Evolutionary conservation across 2,329 filamentous ascomycete species (phyloP).

Genomic region (Dothistroma septosporum): DNA sequence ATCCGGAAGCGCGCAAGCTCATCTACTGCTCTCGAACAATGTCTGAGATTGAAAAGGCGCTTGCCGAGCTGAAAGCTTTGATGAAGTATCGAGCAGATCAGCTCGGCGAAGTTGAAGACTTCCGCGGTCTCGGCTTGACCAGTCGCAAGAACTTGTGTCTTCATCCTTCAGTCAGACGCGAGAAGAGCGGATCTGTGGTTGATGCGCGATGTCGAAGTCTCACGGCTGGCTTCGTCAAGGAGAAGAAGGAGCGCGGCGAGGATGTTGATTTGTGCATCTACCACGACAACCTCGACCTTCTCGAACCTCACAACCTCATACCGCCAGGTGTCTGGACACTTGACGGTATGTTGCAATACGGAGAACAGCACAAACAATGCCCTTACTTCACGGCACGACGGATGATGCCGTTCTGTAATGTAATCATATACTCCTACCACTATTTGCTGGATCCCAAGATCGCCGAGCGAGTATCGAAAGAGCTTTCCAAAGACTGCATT

Average conservation of each 20-base stretch:
- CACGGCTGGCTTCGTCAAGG: conserved; percentile 94
- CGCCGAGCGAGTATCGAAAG: conserved; percentile 87
- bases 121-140: conserved; percentile 83
- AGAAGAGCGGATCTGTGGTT: conserved; percentile 91
- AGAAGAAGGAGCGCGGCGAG: conserved; percentile 93
- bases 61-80: conserved; percentile 82
- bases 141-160: conserved; percentile 97
- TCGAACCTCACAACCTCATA: conserved; percentile 91
- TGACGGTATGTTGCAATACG: conserved; percentile 81
- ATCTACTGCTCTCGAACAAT: conserved; percentile 99
- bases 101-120: conserved; percentile 88
- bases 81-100: conserved; percentile 94
- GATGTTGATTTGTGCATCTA: conserved; percentile 93
- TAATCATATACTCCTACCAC: conserved; percentile 99
- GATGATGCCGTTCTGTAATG: conserved; percentile 99
- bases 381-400: conserved; percentile 93
- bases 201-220: conserved; percentile 94
- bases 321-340: conserved; percentile 95
- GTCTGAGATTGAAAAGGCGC: conserved; percentile 98
- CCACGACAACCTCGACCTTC: conserved; percentile 94
- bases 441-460: conserved; percentile 98
- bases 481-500: conserved; percentile 96
- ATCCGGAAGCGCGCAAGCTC: conserved; percentile 88
- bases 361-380: conserved; percentile 93
- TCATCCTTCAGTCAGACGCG: conserved; percentile 90